These are phyloP conservation scores for Penicillium digitatum DNA, from an alignment of 2,329 filamentous ascomycete genomes.

Conservation along the genomic window DNA sequence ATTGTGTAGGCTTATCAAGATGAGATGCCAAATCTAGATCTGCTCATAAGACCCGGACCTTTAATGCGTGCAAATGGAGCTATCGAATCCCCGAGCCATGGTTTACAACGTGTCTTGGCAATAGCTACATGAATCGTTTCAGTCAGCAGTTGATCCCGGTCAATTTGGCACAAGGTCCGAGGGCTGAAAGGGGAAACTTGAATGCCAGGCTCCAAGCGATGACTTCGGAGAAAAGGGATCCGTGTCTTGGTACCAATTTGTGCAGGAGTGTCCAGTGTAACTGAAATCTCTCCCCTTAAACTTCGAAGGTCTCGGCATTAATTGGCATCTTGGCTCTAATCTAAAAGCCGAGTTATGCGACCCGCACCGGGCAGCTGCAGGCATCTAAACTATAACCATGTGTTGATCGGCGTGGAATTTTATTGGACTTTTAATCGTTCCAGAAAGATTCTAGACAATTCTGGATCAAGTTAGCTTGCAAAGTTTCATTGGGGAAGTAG, in stretches of 20 bases:
- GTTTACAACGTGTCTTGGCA: background rate
- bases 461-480: background rate
- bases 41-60: background rate
- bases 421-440: too few species aligned
- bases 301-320: conserved; percentile 41
- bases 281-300: background rate
- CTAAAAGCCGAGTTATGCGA: background rate
- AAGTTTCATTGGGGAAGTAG: background rate
- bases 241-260: background rate
- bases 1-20: background rate
- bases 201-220: background rate
- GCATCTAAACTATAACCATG: conserved; percentile 16
- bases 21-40: background rate
- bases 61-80: background rate
- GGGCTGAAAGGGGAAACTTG: background rate
- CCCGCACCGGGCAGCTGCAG: background rate
- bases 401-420: conserved; percentile 13
- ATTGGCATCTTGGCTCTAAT: background rate
- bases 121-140: too few species aligned
- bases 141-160: background rate
- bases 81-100: background rate
- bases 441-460: conserved; percentile 9
- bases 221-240: background rate
- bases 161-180: background rate
- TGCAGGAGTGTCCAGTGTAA: background rate